phyloP scores from a whole-genome alignment of 83 land plant genomes.

The Larix sibirica region DNA sequence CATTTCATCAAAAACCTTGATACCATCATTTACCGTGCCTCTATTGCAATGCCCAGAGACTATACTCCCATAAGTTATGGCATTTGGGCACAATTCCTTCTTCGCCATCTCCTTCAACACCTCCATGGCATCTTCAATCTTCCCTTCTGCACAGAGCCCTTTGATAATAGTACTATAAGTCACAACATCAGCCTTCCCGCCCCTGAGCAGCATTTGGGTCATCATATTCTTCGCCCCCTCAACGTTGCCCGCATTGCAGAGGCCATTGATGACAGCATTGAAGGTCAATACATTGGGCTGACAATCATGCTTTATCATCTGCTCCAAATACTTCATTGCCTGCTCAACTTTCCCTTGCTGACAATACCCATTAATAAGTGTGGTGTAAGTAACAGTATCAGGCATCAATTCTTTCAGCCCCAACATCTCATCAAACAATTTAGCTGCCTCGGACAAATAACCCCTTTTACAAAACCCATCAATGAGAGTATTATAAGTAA shows the following conservation, averaged over 20 bases:
- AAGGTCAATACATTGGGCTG: constrained; percentile 23
- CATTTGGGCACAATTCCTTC: constrained; percentile 29
- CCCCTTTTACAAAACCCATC: constrained; percentile 31
- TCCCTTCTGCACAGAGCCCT: constrained; percentile 25
- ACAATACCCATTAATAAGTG: constrained; percentile 37
- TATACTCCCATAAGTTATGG: constrained; percentile 25
- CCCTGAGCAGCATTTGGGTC: constrained; percentile 28
- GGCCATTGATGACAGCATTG: constrained; percentile 41
- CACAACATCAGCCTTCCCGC: constrained; percentile 24
- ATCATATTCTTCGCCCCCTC: constrained; percentile 25
- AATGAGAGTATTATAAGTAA: constrained; percentile 12
- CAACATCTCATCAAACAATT: constrained; percentile 26
- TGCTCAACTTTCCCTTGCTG: constrained; percentile 11
- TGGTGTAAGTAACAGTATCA: constrained; percentile 20
- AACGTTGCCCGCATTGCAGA: constrained; percentile 28
- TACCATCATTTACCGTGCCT: constrained; percentile 19
- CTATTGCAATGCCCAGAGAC: constrained; percentile 23
- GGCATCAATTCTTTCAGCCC: constrained; percentile 14
- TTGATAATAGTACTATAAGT: constrained; percentile 34
- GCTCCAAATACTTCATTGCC: constrained; percentile 21
- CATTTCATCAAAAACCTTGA: constrained; percentile 20
- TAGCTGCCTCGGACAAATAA: constrained; percentile 9
- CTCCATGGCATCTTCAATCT: constrained; percentile 25
- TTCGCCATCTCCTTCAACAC: constrained; percentile 23
- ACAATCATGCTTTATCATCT: constrained; percentile 29